Conservation (phyloP, 495 filamentous ascomycete genomes). For the Geopyxis carbonaria region DNA sequence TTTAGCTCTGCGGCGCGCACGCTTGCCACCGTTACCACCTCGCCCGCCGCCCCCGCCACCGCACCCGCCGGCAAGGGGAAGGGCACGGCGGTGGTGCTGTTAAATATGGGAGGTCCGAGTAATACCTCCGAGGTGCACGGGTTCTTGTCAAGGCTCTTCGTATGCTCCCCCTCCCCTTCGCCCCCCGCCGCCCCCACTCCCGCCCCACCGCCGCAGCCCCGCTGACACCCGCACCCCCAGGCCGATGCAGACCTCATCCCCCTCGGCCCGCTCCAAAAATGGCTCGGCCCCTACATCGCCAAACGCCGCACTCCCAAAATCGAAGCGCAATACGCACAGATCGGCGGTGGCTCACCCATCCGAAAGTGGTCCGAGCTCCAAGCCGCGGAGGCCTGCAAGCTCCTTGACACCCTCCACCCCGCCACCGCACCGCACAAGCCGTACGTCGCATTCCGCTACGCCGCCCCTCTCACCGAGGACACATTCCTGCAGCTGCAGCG, state of each 20-base stretch:
- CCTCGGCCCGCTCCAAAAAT: conserved; percentile 79
- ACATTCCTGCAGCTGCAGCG: conserved; percentile 66
- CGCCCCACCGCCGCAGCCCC: too few relatives aligned
- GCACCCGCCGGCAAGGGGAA: too few relatives aligned
- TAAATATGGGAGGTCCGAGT: conserved; percentile 97
- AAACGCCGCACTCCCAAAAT: conserved; percentile 85
- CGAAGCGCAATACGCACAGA: conserved; percentile 80
- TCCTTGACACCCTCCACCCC: conserved; percentile 75
- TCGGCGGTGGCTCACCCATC: conserved; percentile 93
- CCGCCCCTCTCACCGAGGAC: conserved; percentile 80
- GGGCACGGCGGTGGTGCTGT: conserved; percentile 87
- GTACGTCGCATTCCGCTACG: conserved; percentile 97
- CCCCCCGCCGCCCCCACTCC: not conserved
- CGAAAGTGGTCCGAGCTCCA: conserved; percentile 95
- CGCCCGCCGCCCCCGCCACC: conserved; percentile 1
- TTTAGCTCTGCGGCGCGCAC: conserved; percentile 8
- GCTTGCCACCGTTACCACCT: conserved; percentile 3
- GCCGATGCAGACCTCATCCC: conserved; percentile 91
- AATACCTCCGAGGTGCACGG: conserved; percentile 72
- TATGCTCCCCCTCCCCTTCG: conserved; percentile 25
- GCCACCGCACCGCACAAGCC: conserved; percentile 94
- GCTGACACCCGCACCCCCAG: conserved; percentile 33
- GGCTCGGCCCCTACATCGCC: conserved; percentile 76
- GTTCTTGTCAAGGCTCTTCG: conserved; percentile 90
- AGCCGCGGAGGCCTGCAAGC: conserved; percentile 83